Percentiles rank a stretch among this genome's conserved stretches.
Evolutionary conservation across 2,329 filamentous ascomycete genomes (phyloP).

Genomic region (Fusarium pseudonygamai): DNA sequence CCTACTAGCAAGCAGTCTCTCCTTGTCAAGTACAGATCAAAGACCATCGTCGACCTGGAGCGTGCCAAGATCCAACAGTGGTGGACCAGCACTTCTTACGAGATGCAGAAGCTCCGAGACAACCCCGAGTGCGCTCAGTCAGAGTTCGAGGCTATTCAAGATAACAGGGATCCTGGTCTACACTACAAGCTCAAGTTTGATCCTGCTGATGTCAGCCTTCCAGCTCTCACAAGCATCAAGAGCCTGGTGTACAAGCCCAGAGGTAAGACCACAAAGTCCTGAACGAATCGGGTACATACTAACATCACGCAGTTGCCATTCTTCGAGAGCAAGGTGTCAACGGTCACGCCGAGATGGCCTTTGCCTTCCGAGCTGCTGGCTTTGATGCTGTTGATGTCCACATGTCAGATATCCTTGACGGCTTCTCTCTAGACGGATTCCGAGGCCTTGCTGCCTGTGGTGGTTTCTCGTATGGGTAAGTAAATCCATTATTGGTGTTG

Average conservation of each 20-base stretch:
- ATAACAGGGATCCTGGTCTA: slow-evolving; percentile 82
- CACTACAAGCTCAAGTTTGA: slow-evolving; percentile 85
- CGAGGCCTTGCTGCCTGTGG: slow-evolving; percentile 93
- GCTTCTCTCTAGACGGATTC: slow-evolving; percentile 83
- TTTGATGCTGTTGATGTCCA: slow-evolving; percentile 94
- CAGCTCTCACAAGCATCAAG: slow-evolving; percentile 59
- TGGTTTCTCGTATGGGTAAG: slow-evolving; percentile 87
- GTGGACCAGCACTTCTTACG: slow-evolving; percentile 89
- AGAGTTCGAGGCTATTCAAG: slow-evolving; percentile 79
- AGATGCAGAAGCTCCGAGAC: slow-evolving; percentile 91
- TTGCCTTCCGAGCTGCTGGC: slow-evolving; percentile 89
- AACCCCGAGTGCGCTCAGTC: slow-evolving; percentile 87
- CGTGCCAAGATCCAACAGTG: slow-evolving; percentile 82
- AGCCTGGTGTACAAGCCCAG: slow-evolving; percentile 67
- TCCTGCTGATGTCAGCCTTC: slow-evolving; percentile 79
- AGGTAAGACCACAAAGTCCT: slow-evolving; percentile 34
- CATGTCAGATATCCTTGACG: slow-evolving; percentile 91
- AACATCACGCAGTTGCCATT: slow-evolving; percentile 82
- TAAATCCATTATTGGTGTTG: background rate
- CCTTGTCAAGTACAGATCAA: slow-evolving; percentile 76
- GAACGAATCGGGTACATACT: slow-evolving; percentile 52
- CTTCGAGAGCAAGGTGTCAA: slow-evolving; percentile 96
- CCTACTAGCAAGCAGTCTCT: slow-evolving; percentile 77
- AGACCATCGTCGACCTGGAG: slow-evolving; percentile 73
- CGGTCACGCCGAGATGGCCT: slow-evolving; percentile 97